Conservation (phyloP, 2,329 filamentous ascomycete species). For the Fusarium mexicanum region DNA sequence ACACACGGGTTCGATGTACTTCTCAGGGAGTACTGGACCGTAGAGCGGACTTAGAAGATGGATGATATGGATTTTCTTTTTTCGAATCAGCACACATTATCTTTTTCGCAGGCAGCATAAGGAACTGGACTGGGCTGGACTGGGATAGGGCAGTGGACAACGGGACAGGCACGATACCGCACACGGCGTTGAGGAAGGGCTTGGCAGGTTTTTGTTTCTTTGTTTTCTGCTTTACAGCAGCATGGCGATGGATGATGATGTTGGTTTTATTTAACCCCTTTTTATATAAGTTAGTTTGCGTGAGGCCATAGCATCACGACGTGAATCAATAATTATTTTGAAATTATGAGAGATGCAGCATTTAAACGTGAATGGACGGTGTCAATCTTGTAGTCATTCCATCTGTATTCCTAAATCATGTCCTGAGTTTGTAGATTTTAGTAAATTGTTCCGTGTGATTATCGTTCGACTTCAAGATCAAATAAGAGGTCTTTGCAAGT, state of each 20-base stretch:
- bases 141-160: conserved; percentile 32
- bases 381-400: not conserved
- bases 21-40: conserved; percentile 2
- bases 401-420: too few relatives aligned
- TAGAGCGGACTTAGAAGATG: conserved; percentile 13
- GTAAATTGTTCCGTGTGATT: fast-evolving
- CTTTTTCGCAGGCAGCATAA: conserved; percentile 32
- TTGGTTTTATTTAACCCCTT: conserved; percentile 23
- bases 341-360: not conserved
- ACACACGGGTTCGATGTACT: conserved; percentile 12
- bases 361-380: not conserved
- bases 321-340: conserved; percentile 12
- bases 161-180: conserved; percentile 37
- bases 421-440: not conserved
- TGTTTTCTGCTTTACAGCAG: conserved; percentile 40
- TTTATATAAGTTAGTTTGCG: conserved; percentile 30
- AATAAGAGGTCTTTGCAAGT: not conserved
- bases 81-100: conserved; percentile 28
- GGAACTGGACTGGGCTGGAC: conserved; percentile 35
- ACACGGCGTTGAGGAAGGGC: conserved; percentile 46
- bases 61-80: conserved; percentile 5
- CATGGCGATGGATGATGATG: conserved; percentile 49
- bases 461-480: fast-evolving
- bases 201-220: conserved; percentile 34
- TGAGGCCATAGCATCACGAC: conserved; percentile 6